Base-by-base conservation (phyloP, 1,139 yeast species). In the Kodamaea arcana region DNA sequence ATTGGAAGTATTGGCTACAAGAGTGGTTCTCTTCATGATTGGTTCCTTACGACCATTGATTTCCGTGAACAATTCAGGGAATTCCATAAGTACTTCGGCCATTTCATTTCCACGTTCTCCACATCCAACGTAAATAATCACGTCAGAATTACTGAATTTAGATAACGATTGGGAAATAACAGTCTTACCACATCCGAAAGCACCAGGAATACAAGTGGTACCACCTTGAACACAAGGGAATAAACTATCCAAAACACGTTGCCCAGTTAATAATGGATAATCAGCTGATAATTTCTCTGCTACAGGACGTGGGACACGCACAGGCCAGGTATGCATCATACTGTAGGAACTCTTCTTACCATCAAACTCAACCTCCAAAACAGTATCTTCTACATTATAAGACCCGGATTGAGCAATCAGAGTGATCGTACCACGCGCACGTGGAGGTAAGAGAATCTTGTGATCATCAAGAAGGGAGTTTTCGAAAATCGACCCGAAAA, bases 191-290 rank as follows among this genome's bases (percentile, higher is more conserved):
- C 97, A 92, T 44, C 99, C 99, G 55, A 92, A 92, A 44, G 99
- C 99, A 66, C 99, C 99, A 32, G 99, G 99, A 60, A 92, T 92
- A 82, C 98, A 94, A 29, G 99, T 92, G 34, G 99, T 92, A 73
- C 99, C 99, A 71, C 99, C 98, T 73, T 94, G 98, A 51, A 94
- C 99, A 78, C 95, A 86, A 35, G 99, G 98, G 78, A 92, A 94
- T 48, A 92, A 77, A 25, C 98, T 83, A 64, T 92, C 99, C 64
- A 92, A 75, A 37, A 92, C 99, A 75, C 98, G 86, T 72, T 92
- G 99, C 53, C 99, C 99, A 23, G 99, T 92, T 54, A 92, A 76
- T 54, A 94, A 76, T 39, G 99, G 99, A 62, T 83, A 78, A 63
- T 90, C 92, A 31, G 98, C 97, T 40, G 94, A 69, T 45, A 87